Evolutionary conservation across 2,329 filamentous ascomycete species (phyloP).

Genomic region (Leptographium procerum): DNA sequence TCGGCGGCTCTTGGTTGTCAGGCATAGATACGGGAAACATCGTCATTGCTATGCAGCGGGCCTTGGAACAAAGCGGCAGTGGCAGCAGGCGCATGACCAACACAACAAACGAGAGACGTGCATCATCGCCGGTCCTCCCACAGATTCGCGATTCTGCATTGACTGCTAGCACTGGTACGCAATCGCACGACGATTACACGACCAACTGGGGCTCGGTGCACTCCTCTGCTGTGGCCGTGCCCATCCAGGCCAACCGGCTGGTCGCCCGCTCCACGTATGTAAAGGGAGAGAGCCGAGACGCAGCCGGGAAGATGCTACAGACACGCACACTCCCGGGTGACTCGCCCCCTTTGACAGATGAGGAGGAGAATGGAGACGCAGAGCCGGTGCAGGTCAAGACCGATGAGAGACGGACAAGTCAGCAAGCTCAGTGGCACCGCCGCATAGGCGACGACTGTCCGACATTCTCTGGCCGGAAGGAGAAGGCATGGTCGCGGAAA

Average conservation of each 20-base stretch:
- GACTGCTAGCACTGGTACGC: conserved; percentile 24
- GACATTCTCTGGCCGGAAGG: conserved; percentile 44
- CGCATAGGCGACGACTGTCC: conserved; percentile 48
- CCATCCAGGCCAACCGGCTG: conserved; percentile 29
- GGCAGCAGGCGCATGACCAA: conserved; percentile 9
- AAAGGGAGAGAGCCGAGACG: conserved; percentile 13
- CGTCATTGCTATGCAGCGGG: background rate
- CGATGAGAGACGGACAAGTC: background rate
- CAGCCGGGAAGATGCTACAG: background rate
- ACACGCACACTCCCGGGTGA: background rate
- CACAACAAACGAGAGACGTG: conserved; percentile 24
- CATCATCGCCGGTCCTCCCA: conserved; percentile 40
- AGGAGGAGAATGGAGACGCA: background rate
- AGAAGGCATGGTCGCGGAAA: conserved; percentile 33
- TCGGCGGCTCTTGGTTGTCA: conserved; percentile 27
- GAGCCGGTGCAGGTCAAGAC: background rate
- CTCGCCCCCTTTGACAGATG: conserved; percentile 1
- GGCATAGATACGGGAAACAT: conserved; percentile 8
- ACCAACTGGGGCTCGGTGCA: conserved; percentile 40
- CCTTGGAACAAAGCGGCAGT: conserved; percentile 9
- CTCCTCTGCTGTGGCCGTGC: conserved; percentile 33
- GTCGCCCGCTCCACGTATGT: conserved; percentile 31
- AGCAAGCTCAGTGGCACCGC: conserved; percentile 34
- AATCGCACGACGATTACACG: conserved; percentile 27
- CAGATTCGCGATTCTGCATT: conserved; percentile 21